Evolutionary conservation across 2,329 filamentous ascomycete species (phyloP), one percentile per base, ranked within the genome.

Genomic region (Aureobasidium sp.): DNA sequence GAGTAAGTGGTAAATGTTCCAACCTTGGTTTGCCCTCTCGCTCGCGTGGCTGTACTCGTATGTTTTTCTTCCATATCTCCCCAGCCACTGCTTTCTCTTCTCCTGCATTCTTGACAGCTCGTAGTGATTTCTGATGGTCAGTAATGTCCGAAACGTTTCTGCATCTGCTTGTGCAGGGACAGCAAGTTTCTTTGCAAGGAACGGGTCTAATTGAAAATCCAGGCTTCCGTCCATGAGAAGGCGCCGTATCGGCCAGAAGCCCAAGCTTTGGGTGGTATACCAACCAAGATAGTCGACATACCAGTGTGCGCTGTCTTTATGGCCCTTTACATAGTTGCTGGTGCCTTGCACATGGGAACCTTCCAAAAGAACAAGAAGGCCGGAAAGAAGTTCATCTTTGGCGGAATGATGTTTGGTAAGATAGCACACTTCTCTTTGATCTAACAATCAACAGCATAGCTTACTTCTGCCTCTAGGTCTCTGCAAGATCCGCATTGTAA

Each of bases 291-390:
- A 2, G 74, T 87, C 65, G 89, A 92, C 70, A 78, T 85, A 8
- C 85, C 88, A 40, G 79, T 90, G 70, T 82, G 78, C 64, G 78
- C 81, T 58, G 80, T 89, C 62, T 82, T 91, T 65, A 71, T 91
- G 15, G 70, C 74, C 44, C 70, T 88, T 61, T 89, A 86, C 72
- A 63, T 82, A 37, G 40, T 68, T 50, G 78, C 76, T n/a, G 85
- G 82, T 8, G 75, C 72, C 17, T 66, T 76, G 62, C 83, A 89
- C 77, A 82, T 87, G 79, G 77, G 76, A 52, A 80, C 87, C 52
- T 78, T 85, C 61, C 77, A 78, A 63, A 67, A 76, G 62, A 88
- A 84, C 75, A 73, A 68, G 27, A 74, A 73, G 17, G 74, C 73
- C 44, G 77, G 77, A 48, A 79, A 83, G 70, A 85, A 85, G 67